Evolutionary conservation across 225 moss, liverwort and hornwort genomes (phyloP).

Genomic region (Antitrichia curtipendula): DNA sequence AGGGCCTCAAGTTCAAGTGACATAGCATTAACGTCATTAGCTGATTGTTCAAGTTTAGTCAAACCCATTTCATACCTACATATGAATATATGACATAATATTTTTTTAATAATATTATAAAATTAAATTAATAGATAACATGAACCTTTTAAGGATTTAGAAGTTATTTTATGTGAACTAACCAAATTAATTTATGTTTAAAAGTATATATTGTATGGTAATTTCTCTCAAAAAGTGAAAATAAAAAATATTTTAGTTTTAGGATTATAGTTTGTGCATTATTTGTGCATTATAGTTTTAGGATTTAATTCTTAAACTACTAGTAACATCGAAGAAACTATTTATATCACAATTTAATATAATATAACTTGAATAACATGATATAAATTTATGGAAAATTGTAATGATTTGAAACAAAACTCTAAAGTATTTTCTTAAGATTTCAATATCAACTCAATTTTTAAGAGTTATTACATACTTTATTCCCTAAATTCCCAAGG

Average conservation of each 20-base stretch:
- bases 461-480: not conserved
- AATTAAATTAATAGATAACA: not conserved
- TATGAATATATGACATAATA: not conserved
- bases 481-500: rapidly evolving
- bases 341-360: not conserved
- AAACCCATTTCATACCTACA: conserved; percentile 73
- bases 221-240: not conserved
- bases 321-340: not conserved
- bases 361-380: not conserved
- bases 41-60: conserved; percentile 68
- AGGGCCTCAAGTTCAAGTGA: conserved; percentile 64
- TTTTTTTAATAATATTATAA: too few relatives aligned
- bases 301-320: not conserved
- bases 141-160: not conserved
- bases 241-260: too few relatives aligned
- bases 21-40: conserved; percentile 80
- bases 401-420: not conserved
- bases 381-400: not conserved
- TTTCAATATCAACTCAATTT: not conserved
- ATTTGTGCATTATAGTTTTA: too few relatives aligned
- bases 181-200: not conserved
- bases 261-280: too few relatives aligned
- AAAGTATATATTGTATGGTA: not conserved
- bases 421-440: not conserved
- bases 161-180: rapidly evolving